phyloP scores from a whole-genome alignment of 352 stramenopile genomes.

The Pythium insidiosum region DNA sequence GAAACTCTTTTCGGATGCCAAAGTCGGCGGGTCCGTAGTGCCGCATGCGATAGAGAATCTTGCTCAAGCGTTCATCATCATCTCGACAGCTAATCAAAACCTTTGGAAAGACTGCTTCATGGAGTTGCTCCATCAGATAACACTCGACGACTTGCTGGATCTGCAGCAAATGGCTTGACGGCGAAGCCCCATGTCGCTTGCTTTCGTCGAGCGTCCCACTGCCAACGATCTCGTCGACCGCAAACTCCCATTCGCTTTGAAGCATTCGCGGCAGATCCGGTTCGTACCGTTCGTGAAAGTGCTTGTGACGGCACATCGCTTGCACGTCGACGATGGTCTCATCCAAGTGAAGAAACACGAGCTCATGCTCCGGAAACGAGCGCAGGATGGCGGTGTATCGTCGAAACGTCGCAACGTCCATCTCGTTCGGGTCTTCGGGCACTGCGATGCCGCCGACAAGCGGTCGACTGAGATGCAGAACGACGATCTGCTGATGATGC shows the following conservation, averaged over 20 bases:
- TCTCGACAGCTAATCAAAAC: conserved; percentile 34
- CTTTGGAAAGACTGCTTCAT: conserved; percentile 41
- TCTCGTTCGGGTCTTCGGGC: conserved; percentile 66
- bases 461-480: conserved; percentile 67
- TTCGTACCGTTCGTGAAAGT: conserved; percentile 37
- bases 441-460: conserved; percentile 50
- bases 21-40: conserved; percentile 63
- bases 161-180: conserved; percentile 35
- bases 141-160: conserved; percentile 78
- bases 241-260: conserved; percentile 44
- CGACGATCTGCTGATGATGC: conserved; percentile 37
- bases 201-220: conserved; percentile 40
- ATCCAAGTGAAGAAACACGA: conserved; percentile 64
- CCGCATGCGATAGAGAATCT: conserved; percentile 39
- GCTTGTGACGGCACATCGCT: conserved; percentile 39
- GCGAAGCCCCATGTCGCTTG: conserved; percentile 9
- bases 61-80: conserved; percentile 34
- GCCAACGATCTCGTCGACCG: conserved; percentile 41
- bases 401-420: conserved; percentile 63
- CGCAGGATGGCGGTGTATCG: conserved; percentile 72
- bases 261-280: conserved; percentile 34
- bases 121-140: conserved; percentile 69
- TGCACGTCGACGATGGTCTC: conserved; percentile 51
- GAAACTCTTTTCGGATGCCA: conserved; percentile 57
- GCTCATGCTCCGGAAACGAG: conserved; percentile 64